Percentiles rank a stretch among this genome's conserved stretches.
phyloP scores from a whole-genome alignment of 2,329 filamentous ascomycete species.

The Penicillium digitatum region DNA sequence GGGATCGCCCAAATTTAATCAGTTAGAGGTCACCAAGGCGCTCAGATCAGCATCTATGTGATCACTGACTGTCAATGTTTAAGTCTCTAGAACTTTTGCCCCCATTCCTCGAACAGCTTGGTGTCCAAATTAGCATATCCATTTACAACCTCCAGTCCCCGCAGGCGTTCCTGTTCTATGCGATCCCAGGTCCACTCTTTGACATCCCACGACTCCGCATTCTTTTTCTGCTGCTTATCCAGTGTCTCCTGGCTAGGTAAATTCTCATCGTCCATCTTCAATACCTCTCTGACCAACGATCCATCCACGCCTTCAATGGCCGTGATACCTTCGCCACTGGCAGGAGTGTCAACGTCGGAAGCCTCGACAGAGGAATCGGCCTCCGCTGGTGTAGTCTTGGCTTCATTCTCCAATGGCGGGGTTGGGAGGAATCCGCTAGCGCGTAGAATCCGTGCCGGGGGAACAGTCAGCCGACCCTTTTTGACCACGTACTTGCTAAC shows the following conservation, averaged over 20 bases:
- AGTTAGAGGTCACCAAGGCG: not conserved
- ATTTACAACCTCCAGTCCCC: conserved; percentile 54
- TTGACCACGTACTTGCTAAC: conserved; percentile 81
- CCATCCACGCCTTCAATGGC: conserved; percentile 34
- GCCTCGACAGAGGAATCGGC: conserved; percentile 22
- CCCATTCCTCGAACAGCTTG: conserved; percentile 49
- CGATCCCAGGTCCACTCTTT: conserved; percentile 58
- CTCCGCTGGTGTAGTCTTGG: conserved; percentile 19
- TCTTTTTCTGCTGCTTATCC: conserved; percentile 31
- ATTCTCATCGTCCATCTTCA: conserved; percentile 32
- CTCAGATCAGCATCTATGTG: not conserved
- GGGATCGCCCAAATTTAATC: conserved; percentile 1
- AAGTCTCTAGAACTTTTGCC: conserved; percentile 2
- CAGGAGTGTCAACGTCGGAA: conserved; percentile 32
- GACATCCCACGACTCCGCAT: conserved; percentile 31
- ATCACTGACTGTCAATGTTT: not conserved
- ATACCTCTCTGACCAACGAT: conserved; percentile 35
- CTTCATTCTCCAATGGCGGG: conserved; percentile 56
- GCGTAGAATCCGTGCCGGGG: conserved; percentile 71
- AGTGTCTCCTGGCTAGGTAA: conserved; percentile 27
- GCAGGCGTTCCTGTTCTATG: conserved; percentile 55
- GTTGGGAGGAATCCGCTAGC: conserved; percentile 70
- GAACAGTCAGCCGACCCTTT: conserved; percentile 74
- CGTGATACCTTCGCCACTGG: conserved; percentile 32
- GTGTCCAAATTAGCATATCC: conserved; percentile 54